phyloP scores from a whole-genome alignment of 2,329 filamentous ascomycete genomes.

The Leptosphaerulina australis region DNA sequence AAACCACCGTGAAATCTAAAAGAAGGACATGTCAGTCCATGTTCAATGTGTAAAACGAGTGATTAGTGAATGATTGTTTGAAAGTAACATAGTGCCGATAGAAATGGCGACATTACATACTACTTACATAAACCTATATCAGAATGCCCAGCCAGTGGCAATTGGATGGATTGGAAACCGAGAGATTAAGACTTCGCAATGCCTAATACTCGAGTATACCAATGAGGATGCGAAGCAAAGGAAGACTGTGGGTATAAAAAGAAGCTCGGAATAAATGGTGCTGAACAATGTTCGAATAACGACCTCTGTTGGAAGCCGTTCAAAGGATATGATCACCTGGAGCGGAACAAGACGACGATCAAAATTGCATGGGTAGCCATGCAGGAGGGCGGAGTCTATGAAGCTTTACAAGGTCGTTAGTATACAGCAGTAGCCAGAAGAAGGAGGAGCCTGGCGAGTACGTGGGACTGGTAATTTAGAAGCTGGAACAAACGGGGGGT shows the following conservation, averaged over 20 bases:
- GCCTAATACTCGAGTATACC: constrained; percentile 35
- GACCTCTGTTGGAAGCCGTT: constrained; percentile 36
- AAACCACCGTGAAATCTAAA: constrained; percentile 53
- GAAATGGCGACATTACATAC: constrained; percentile 22
- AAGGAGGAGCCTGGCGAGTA: constrained; percentile 33
- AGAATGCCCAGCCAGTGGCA: constrained; percentile 40
- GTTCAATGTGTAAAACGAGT: constrained; percentile 29
- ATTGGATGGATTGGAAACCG: constrained; percentile 40
- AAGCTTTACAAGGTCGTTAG: constrained; percentile 44
- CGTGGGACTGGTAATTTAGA: constrained; percentile 32
- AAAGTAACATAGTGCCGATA: constrained; percentile 13
- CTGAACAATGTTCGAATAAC: constrained; percentile 45
- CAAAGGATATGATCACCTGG: constrained; percentile 45
- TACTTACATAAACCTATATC: constrained; percentile 48
- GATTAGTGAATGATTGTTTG: constrained; percentile 30
- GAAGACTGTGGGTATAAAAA: constrained; percentile 46
- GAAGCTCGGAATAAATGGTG: constrained; percentile 36
- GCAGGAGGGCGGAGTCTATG: constrained; percentile 33
- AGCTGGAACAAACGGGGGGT: constrained; percentile 31
- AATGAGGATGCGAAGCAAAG: constrained; percentile 39
- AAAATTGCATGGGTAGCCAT: constrained; percentile 45
- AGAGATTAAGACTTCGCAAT: constrained; percentile 32
- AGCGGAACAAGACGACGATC: constrained; percentile 47
- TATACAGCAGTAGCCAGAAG: constrained; percentile 28
- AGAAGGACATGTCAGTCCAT: constrained; percentile 52